Evolutionary conservation across 495 filamentous ascomycete species (phyloP), one percentile per base, ranked within the genome.

Genomic region (Penicillium desertorum): DNA sequence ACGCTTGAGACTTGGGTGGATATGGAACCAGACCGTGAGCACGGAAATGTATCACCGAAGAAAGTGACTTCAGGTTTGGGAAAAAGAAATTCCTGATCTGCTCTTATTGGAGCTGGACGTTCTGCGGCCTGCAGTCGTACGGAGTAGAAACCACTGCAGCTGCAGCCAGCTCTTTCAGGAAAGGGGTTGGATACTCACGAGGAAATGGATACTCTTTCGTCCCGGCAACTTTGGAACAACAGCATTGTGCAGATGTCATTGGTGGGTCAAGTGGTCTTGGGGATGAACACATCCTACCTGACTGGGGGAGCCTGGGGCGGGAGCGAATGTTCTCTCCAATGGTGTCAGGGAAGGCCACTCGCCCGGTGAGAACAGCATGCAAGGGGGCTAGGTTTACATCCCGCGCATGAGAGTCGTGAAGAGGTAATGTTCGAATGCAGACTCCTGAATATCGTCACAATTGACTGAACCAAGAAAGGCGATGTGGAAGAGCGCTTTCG

Each of bases 321-420:
- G 27, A 56, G 25, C 41, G n/a, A 37, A 27, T 46, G 27, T 37
- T 45, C 57, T 56, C 44, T 44, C 45, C 27, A 57, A 57, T 59
- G 17, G 44, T 41, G 23, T n/a, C 17, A 12, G 32, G 17, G 49
- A 37, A 62, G 55, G 29, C 5, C 12, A 6, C 51, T 41, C 19
- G 46, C 27, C 49, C 34, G 51, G 60, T 34, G 51, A 53, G 45
- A 39, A 29, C 32, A 32, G n/a, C 48, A 64, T 62, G 64, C 62
- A 67, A 64, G 64, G 64, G 59, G 50, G 56, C 20, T 11, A 22
- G 32, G 32, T 16, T 42, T 55, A 51, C 45, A 57, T 39, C 29
- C 54, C 42, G 56, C 46, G 56, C 56, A 64, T 56, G 53, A 62
- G 53, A 62, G 50, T 60, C 50, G n/a, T 19, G 44, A 53, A 45